Percentiles rank a stretch among this genome's conserved stretches.
phyloP scores from a whole-genome alignment of 2,329 filamentous ascomycete genomes.

The Diaporthe ampelina region DNA sequence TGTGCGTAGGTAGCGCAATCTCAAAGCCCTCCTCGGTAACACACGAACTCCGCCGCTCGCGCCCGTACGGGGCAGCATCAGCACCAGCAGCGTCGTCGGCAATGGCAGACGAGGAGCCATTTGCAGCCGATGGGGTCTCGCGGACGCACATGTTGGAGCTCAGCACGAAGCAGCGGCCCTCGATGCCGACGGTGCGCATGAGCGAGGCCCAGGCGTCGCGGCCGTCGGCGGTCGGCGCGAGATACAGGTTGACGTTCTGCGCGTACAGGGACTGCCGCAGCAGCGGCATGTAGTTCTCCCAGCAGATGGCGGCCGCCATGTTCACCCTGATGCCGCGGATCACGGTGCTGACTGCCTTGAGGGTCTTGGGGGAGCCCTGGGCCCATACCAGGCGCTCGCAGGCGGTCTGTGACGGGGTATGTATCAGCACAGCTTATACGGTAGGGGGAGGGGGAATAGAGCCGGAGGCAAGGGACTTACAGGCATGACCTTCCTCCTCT shows the following conservation, averaged over 20 bases:
- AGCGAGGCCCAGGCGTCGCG: conserved; percentile 85
- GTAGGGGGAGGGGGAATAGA: conserved; percentile 14
- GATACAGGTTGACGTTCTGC: conserved; percentile 92
- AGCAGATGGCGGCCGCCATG: conserved; percentile 90
- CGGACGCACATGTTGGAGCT: conserved; percentile 87
- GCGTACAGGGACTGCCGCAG: conserved; percentile 86
- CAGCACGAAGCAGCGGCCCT: conserved; percentile 88
- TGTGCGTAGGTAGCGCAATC: conserved; percentile 57
- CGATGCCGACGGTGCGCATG: conserved; percentile 85
- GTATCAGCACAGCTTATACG: conserved; percentile 22
- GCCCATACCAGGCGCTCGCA: conserved; percentile 90
- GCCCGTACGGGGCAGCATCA: conserved; percentile 57
- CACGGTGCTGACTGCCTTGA: conserved; percentile 82
- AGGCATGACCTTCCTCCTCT: conserved; percentile 93
- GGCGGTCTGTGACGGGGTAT: conserved; percentile 68
- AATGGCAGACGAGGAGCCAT: neutral
- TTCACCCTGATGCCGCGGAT: conserved; percentile 86
- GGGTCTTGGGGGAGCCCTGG: conserved; percentile 83
- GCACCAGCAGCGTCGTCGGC: conserved; percentile 40
- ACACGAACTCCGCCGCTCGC: conserved; percentile 55
- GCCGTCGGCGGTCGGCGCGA: conserved; percentile 90
- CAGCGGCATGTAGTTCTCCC: conserved; percentile 97
- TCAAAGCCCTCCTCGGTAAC: conserved; percentile 63
- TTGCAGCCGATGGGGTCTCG: conserved; percentile 45
- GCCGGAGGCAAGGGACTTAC: conserved; percentile 58